Conservation (phyloP, 2,329 filamentous ascomycete genomes). For the Fonsecaea pedrosoi region DNA sequence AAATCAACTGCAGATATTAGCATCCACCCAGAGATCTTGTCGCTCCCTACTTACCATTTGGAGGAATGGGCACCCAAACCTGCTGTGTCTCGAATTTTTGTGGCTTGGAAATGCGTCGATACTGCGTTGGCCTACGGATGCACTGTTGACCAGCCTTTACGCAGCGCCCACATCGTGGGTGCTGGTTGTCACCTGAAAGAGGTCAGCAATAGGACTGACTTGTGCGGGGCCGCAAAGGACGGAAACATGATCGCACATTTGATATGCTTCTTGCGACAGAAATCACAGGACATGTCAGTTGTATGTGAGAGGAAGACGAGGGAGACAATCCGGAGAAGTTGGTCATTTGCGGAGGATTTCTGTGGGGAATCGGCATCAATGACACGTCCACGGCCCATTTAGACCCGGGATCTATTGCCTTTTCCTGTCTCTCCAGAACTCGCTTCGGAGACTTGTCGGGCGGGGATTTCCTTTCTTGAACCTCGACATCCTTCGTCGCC, state of each 20-base stretch:
- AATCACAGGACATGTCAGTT: constrained; percentile 17
- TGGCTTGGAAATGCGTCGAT: not conserved
- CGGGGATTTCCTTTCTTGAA: constrained; percentile 3
- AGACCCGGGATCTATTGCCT: constrained; percentile 15
- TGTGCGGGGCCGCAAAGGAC: not conserved
- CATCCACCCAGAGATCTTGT: not conserved
- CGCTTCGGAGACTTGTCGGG: not conserved
- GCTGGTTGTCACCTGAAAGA: constrained; percentile 14
- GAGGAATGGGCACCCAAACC: constrained; percentile 19
- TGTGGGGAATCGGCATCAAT: not conserved
- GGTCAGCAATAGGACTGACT: not conserved
- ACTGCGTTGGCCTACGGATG: constrained; percentile 4
- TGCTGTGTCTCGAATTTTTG: constrained; percentile 1
- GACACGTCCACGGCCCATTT: no score
- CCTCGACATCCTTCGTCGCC: not conserved
- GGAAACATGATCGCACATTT: not conserved
- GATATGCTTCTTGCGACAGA: constrained; percentile 14
- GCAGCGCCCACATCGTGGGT: constrained; percentile 18
- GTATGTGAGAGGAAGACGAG: not conserved
- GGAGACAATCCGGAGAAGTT: not conserved
- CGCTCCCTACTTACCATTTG: constrained; percentile 5
- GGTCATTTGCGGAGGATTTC: constrained; percentile 5
- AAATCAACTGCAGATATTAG: constrained; percentile 11
- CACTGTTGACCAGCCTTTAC: constrained; percentile 13
- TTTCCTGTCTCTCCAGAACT: not conserved